Percentiles rank a stretch among this genome's conserved stretches.
Evolutionary conservation across 2,329 filamentous ascomycete genomes (phyloP).

Genomic region (Alternaria sp.): DNA sequence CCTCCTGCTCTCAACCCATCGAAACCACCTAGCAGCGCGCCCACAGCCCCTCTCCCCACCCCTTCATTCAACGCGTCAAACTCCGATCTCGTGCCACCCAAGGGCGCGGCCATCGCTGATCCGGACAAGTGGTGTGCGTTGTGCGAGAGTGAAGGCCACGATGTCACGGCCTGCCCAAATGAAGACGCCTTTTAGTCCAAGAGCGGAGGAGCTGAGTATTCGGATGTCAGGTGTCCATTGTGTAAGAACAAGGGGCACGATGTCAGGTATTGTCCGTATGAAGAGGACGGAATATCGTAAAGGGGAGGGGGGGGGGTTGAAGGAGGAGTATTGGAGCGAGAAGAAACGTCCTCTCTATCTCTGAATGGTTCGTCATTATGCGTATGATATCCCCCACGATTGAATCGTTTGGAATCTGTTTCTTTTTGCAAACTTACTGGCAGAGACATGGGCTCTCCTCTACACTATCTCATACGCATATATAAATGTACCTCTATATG

Average conservation of each 20-base stretch:
- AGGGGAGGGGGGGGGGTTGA: neutral
- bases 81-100: conserved; percentile 45
- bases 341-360: neutral
- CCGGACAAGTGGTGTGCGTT: conserved; percentile 94
- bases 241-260: neutral
- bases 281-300: neutral
- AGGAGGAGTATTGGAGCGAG: neutral
- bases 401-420: neutral
- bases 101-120: conserved; percentile 60
- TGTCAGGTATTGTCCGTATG: neutral
- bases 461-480: neutral
- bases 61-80: conserved; percentile 43
- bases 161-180: conserved; percentile 93
- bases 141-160: conserved; percentile 94
- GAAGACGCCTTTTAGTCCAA: conserved; percentile 72
- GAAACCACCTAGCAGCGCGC: conserved; percentile 48
- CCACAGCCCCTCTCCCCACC: conserved; percentile 47
- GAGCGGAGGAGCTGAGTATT: neutral
- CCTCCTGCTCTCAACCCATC: conserved; percentile 43
- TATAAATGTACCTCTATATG: neutral
- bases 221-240: neutral
- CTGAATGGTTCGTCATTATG: conserved; percentile 2
- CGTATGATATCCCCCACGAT: conserved; percentile 19
- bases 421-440: conserved; percentile 1
- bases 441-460: neutral